Evolutionary conservation across 2,329 filamentous ascomycete genomes (phyloP).

Genomic region (Aspergillus clavatus): DNA sequence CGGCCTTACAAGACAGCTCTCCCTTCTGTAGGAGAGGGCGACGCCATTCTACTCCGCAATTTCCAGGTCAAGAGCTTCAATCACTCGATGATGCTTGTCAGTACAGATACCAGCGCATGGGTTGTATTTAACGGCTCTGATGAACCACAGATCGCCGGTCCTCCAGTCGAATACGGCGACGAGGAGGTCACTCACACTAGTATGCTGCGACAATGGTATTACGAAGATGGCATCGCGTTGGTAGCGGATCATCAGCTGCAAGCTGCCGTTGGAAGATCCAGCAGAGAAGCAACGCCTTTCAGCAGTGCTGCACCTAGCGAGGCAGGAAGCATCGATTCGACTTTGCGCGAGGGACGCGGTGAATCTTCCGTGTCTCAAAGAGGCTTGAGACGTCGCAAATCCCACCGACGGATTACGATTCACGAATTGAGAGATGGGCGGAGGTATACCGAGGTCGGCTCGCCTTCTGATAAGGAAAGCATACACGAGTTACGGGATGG

Average conservation of each 20-base stretch:
- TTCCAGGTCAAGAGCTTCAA: slow-evolving; percentile 42
- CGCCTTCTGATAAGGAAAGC: slow-evolving; percentile 32
- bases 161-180: slow-evolving; percentile 37
- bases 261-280: slow-evolving; percentile 28
- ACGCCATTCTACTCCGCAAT: slow-evolving; percentile 43
- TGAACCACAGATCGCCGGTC: slow-evolving; percentile 30
- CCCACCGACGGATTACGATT: slow-evolving; percentile 35
- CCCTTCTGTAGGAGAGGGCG: slow-evolving; percentile 35
- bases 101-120: slow-evolving; percentile 43
- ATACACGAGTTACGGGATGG: slow-evolving; percentile 42
- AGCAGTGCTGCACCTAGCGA: slow-evolving; percentile 29
- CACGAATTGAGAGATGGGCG: slow-evolving; percentile 41
- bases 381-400: slow-evolving; percentile 27
- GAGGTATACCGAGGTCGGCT: slow-evolving; percentile 39
- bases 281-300: slow-evolving; percentile 21
- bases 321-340: slow-evolving; percentile 28
- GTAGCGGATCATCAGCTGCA: slow-evolving; percentile 35
- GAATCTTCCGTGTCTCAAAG: slow-evolving; percentile 20
- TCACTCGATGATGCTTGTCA: slow-evolving; percentile 39
- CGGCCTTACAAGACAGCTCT: slow-evolving; percentile 37
- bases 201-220: slow-evolving; percentile 40
- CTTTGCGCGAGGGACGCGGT: slow-evolving; percentile 13
- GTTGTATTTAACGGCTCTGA: slow-evolving; percentile 37
- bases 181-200: slow-evolving; percentile 36
- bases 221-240: slow-evolving; percentile 30